phyloP scores from a whole-genome alignment of 164 flowering plant genomes.

The Macadamia tetraphylla region DNA sequence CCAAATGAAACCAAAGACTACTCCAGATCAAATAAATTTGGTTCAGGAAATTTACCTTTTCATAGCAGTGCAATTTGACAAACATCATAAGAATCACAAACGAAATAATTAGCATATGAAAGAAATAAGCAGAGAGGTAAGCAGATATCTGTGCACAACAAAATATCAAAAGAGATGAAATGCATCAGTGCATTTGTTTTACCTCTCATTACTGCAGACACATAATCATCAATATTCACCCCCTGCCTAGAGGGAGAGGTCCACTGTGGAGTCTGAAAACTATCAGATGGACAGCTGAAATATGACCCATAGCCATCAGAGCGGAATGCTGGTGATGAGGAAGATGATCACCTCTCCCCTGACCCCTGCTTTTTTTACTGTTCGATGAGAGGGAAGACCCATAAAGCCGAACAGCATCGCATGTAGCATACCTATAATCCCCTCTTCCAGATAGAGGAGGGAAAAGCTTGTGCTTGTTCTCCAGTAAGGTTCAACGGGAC shows the following conservation, averaged over 20 bases:
- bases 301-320: slow-evolving; percentile 58
- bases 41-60: no score
- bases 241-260: slow-evolving; percentile 61
- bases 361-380: slow-evolving; percentile 60
- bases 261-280: slow-evolving; percentile 66
- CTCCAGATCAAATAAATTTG: no score
- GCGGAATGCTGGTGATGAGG: slow-evolving; percentile 43
- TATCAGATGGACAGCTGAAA: slow-evolving; percentile 70
- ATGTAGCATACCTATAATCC: slow-evolving; percentile 56
- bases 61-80: neutral
- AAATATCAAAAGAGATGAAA: neutral
- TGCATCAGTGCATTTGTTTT: slow-evolving; percentile 5
- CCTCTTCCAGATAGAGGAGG: slow-evolving; percentile 74
- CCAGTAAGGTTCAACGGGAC: slow-evolving; percentile 87
- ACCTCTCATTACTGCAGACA: slow-evolving; percentile 48
- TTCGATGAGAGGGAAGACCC: slow-evolving; percentile 72
- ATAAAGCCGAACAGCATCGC: slow-evolving; percentile 41
- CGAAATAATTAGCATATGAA: no score
- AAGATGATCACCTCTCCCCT: slow-evolving; percentile 51
- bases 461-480: slow-evolving; percentile 81
- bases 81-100: neutral
- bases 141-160: neutral
- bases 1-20: neutral
- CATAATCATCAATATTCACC: slow-evolving; percentile 42
- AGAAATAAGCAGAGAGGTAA: neutral